Evolutionary conservation across 495 filamentous ascomycete genomes (phyloP).

Genomic region (Haplographium delicatum): DNA sequence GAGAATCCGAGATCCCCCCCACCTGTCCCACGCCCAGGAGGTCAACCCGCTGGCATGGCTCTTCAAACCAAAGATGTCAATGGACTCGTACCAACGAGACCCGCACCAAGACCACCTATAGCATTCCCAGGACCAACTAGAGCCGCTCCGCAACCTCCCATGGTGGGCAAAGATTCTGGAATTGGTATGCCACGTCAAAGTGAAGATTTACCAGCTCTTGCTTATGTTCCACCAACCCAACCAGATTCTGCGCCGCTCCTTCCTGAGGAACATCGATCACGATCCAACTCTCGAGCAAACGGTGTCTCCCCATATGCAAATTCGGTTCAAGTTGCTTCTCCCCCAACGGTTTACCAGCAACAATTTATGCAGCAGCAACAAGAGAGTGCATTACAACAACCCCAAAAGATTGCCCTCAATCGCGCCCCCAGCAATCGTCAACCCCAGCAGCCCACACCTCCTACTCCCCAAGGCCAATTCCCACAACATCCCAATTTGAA

Average conservation of each 20-base stretch:
- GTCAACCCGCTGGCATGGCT: slow-evolving; percentile 12
- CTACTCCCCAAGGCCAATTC: slow-evolving; percentile 51
- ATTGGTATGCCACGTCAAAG: slow-evolving; percentile 48
- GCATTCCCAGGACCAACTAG: slow-evolving; percentile 31
- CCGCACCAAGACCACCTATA: slow-evolving; percentile 60
- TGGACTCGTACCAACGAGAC: slow-evolving; percentile 56
- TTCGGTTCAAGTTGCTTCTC: slow-evolving; percentile 29
- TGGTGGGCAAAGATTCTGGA: slow-evolving; percentile 45
- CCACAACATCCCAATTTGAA: slow-evolving; percentile 52
- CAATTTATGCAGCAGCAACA: slow-evolving; percentile 67
- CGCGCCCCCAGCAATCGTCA: slow-evolving; percentile 60
- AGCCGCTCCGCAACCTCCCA: slow-evolving; percentile 38
- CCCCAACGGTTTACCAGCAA: slow-evolving; percentile 61
- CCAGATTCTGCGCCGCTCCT: slow-evolving; percentile 43
- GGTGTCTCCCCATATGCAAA: slow-evolving; percentile 39
- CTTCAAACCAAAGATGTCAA: slow-evolving; percentile 42
- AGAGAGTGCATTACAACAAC: slow-evolving; percentile 68
- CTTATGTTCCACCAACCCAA: slow-evolving; percentile 39
- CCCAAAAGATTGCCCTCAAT: slow-evolving; percentile 30
- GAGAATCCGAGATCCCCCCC: slow-evolving; percentile 94
- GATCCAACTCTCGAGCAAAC: slow-evolving; percentile 47
- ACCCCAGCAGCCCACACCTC: slow-evolving; percentile 36
- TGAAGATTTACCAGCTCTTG: slow-evolving; percentile 42
- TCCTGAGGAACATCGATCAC: slow-evolving; percentile 48
- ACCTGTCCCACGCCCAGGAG: slow-evolving; percentile 66